Evolutionary conservation across 192 early-diverging fungal species (phyloP).

Genomic region (Dimargaris verticillata): DNA sequence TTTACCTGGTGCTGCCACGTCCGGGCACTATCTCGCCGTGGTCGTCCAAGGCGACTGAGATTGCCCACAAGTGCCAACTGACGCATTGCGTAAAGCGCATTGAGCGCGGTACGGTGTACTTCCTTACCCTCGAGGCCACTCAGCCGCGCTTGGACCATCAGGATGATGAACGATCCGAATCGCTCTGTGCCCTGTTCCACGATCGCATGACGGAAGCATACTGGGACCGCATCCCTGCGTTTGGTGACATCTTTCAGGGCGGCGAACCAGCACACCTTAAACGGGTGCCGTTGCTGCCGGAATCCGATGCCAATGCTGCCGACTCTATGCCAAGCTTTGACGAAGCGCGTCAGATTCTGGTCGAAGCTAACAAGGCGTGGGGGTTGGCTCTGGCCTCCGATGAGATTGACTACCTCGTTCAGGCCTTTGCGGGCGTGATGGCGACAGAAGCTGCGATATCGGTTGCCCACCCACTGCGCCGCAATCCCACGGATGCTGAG

Average conservation of each 20-base stretch:
- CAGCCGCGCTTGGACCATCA: constrained; percentile 3
- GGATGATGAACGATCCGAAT: constrained; percentile 28
- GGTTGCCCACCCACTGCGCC: constrained; percentile 25
- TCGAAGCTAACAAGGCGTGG: constrained; percentile 68
- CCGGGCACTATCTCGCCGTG: constrained; percentile 96
- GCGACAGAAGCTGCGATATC: constrained; percentile 16
- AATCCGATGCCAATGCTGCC: background rate
- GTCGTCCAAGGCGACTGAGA: constrained; percentile 99
- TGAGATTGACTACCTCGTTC: constrained; percentile 89
- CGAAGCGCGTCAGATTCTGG: constrained; percentile 43
- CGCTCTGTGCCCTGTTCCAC: constrained; percentile 33
- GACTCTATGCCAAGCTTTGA: constrained; percentile 11
- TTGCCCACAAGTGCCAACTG: constrained; percentile 82
- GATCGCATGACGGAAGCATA: constrained; percentile 94
- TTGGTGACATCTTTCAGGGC: constrained; percentile 52
- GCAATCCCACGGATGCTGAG: constrained; percentile 97
- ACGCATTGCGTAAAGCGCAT: constrained; percentile 51
- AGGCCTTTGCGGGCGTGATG: constrained; percentile 44
- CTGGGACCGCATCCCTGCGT: constrained; percentile 41
- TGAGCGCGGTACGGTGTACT: constrained; percentile 75
- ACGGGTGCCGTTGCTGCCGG: constrained; percentile 32
- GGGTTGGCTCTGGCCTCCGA: constrained; percentile 92
- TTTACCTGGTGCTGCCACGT: constrained; percentile 73
- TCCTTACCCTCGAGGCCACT: constrained; percentile 16
- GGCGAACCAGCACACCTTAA: constrained; percentile 40